Evolutionary conservation across 2,329 filamentous ascomycete species (phyloP).

Genomic region (Pseudogymnoascus sp.): DNA sequence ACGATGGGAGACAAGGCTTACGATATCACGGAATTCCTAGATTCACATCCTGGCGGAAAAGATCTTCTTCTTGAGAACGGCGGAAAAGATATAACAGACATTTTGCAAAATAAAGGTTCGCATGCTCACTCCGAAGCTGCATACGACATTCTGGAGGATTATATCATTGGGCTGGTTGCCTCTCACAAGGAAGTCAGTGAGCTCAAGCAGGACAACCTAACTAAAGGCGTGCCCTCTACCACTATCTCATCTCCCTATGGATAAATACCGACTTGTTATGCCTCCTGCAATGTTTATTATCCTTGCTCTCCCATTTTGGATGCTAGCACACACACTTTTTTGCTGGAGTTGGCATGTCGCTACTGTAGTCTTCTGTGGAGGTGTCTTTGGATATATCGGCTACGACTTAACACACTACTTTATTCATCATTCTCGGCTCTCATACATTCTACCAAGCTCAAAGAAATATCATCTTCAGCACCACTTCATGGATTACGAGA

Average conservation of each 20-base stretch:
- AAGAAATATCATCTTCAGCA: constrained; percentile 98
- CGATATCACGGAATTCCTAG: constrained; percentile 22
- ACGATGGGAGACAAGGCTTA: no score
- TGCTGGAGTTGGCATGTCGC: constrained; percentile 79
- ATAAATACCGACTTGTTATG: constrained; percentile 95
- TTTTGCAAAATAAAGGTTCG: constrained; percentile 75
- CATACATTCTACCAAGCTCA: constrained; percentile 79
- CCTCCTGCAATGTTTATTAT: constrained; percentile 71
- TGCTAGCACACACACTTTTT: constrained; percentile 76
- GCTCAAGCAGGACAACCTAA: no score
- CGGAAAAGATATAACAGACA: constrained; percentile 76
- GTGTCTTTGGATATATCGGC: constrained; percentile 90
- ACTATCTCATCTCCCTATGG: constrained; percentile 88
- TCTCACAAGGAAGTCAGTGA: no score
- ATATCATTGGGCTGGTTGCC: constrained; percentile 63
- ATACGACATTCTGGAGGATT: constrained; percentile 92
- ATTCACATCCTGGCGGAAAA: constrained; percentile 83
- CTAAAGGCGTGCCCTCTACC: constrained; percentile 49
- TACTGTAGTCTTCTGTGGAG: constrained; percentile 74
- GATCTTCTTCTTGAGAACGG: constrained; percentile 86
- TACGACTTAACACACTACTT: constrained; percentile 99
- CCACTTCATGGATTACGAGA: constrained; percentile 96
- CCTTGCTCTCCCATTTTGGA: constrained; percentile 83
- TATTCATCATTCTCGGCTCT: constrained; percentile 89
- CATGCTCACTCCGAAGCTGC: constrained; percentile 85